Base-by-base conservation (phyloP, 2,329 filamentous ascomycete species). In the Fusarium humuli region DNA sequence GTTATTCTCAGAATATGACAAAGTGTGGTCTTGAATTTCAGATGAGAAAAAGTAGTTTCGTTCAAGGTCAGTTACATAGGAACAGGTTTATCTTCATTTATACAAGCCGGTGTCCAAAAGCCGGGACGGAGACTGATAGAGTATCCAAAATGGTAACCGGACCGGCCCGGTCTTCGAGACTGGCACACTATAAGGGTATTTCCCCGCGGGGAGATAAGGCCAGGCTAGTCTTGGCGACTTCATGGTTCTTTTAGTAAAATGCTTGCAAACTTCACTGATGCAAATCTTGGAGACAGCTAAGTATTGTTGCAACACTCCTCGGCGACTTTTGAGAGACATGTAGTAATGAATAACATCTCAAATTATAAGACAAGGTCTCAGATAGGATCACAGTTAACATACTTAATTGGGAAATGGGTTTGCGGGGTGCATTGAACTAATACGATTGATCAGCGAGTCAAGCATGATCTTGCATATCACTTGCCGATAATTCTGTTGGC, bases 161-260 rank as follows among this genome's bases (percentile, higher is more conserved):
- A 53, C 49, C 49, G 49, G 49, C 49, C 49, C 49, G 49, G 49
- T 53, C 49, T n/a, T 53, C 8, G 10, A 42, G 49, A 53, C 29
- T 23, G 49, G 49, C 49, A 53, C 41, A 53, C 32, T 29, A 5
- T n/a, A 18, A 53, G 41, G 16, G 10, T 12, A 14, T 40, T 52
- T 53, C 49, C 49, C 49, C 49, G 34, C 49, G 49, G 49, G 49
- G 49, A 42, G 49, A 53, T 53, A 53, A 53, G 49, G 2, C n/a
- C 23, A 42, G 2, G 23, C 49, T 29, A 53, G 23, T 29, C 34
- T 53, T 53, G 49, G 34, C 34, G 13, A 14, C 20, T 27, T 42
- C 16, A 6, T 29, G 49, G 18, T 37, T 27, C 20, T 22, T 40
- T 42, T 23, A 11, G 12, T 44, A 44, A 44, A 44, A 44, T 4